Percentiles rank a stretch among this genome's conserved stretches.
Conservation (phyloP, 2,329 filamentous ascomycete species). For the Ophiostoma tasmaniense region DNA sequence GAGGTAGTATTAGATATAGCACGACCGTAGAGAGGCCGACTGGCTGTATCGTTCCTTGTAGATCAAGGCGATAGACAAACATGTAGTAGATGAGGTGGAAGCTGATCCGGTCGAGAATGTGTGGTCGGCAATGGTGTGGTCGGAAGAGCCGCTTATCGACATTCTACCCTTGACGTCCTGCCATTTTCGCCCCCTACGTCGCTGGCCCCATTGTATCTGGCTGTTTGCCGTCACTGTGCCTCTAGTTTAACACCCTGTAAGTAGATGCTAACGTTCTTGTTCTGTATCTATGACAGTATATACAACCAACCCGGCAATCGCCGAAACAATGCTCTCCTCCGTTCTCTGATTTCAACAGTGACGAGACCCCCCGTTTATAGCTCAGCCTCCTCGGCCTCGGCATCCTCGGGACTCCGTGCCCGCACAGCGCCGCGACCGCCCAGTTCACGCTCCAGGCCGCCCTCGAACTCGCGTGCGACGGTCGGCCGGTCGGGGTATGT, state of each 20-base stretch:
- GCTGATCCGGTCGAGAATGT: background rate
- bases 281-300: conserved; percentile 17
- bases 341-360: background rate
- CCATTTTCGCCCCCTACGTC: background rate
- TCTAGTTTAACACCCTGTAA: background rate
- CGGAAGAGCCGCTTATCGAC: background rate
- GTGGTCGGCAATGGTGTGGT: background rate
- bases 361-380: background rate
- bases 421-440: conserved; percentile 59
- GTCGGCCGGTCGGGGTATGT: conserved; percentile 65
- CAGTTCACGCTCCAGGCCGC: conserved; percentile 64
- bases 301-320: conserved; percentile 11
- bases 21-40: background rate
- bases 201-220: background rate
- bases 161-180: background rate
- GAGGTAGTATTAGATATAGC: background rate
- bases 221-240: background rate
- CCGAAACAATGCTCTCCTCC: background rate
- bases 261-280: conserved; percentile 5
- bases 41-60: background rate
- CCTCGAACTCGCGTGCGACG: conserved; percentile 62
- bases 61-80: background rate
- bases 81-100: background rate
- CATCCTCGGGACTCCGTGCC: conserved; percentile 20
- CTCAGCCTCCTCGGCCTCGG: conserved; percentile 12